Evolutionary conservation across 1,284 basidiomycete species (phyloP), one percentile per base, ranked within the genome.

Genomic region (Rhodotorula sp.): DNA sequence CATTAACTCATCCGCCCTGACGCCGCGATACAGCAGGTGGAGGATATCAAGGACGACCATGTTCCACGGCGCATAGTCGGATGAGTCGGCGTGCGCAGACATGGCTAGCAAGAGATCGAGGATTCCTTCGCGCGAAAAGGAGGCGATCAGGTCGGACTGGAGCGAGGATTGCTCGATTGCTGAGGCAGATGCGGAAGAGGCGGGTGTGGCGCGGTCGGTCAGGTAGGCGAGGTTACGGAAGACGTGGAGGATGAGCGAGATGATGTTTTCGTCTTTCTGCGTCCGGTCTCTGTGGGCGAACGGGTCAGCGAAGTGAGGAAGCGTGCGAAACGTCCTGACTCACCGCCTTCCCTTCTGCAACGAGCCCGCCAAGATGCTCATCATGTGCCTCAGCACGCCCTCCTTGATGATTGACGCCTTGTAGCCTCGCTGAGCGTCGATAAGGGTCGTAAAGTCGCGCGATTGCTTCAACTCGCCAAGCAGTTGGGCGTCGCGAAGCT

Each of bases 191-290:
- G 86, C 83, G 67, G 86, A 86, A 44, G 39, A 44, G 39, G 39
- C 39, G 71, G 89, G 89, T 24, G 86, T 81, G 0, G 88, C 86
- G 1, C 73, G 85, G 80, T 96, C 93, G 76, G 88, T 89, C 82
- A 96, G 92, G 78, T 93, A 91, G 0, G 90, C 86, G 32, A 97
- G 85, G 79, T 97, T 97, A 61, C 94, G 88, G 63, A 96, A 85
- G 71, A 94, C 85, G 79, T 95, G 89, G 15, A 97, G 83, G n/a
- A 94, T 84, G 57, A 97, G 86, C 58, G 89, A 91, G 77, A 96
- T 87, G 75, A 96, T 84, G 77, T 94, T 90, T 36, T 87, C 84
- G 78, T 97, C 94, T 61, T 89, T 86, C 70, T 90, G 87, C 52
- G 85, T 86, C 27, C 93, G 84, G 74, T 91, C 87, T 27, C 79